These are phyloP conservation scores for Botrytis cinerea DNA, from an alignment of 2,329 filamentous ascomycete genomes.

Conservation along the genomic window DNA sequence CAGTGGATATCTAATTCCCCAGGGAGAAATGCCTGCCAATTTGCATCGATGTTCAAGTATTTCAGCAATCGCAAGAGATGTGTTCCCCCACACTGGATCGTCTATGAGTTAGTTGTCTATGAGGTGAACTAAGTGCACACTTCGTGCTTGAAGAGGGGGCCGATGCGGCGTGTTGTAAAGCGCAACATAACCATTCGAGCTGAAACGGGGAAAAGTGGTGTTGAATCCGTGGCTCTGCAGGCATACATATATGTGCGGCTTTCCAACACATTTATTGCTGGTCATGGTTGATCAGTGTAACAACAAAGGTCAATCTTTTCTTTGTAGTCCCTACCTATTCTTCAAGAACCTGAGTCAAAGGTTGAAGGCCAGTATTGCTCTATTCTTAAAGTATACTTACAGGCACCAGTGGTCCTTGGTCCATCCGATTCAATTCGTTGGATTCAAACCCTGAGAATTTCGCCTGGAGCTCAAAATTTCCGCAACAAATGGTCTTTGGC, in stretches of 20 bases:
- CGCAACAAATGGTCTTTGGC: neutral
- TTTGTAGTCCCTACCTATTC: neutral
- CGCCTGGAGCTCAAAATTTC: neutral
- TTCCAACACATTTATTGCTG: neutral
- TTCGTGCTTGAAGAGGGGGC: neutral
- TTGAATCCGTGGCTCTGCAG: neutral
- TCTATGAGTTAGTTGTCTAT: conserved; percentile 4
- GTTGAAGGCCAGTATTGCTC: neutral
- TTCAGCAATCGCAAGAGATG: conserved; percentile 11
- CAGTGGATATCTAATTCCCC: neutral
- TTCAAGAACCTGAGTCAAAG: neutral
- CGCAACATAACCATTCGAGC: neutral
- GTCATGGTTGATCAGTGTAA: neutral
- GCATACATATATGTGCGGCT: neutral
- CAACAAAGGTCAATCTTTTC: neutral
- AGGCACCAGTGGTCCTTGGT: neutral
- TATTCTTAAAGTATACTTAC: neutral
- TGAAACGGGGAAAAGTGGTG: neutral
- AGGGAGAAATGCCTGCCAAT: neutral
- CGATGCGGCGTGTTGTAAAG: neutral
- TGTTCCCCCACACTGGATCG: neutral
- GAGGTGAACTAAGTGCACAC: neutral
- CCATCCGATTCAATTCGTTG: neutral
- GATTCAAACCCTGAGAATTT: neutral
- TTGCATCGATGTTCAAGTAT: conserved; percentile 4